Percentiles rank a stretch among this genome's conserved stretches.
Evolutionary conservation across 164 flowering plant species (phyloP).

Genomic region (Stephania yunnanensis): DNA sequence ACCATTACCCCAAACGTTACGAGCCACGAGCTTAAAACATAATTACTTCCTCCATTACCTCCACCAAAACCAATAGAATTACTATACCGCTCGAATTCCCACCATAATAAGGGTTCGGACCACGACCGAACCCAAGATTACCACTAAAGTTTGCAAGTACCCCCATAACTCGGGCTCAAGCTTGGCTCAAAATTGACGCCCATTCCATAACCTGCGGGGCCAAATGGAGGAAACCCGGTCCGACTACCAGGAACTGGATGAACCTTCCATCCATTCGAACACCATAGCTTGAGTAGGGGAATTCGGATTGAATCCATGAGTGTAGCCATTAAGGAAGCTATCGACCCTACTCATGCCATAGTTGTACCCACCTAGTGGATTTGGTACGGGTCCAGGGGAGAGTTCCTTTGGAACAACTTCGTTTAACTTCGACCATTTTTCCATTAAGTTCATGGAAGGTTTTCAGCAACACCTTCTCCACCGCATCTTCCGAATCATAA

Average conservation of each 20-base stretch:
- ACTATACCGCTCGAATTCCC: constrained; percentile 40
- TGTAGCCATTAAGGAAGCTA: constrained; percentile 51
- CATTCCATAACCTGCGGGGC: constrained; percentile 44
- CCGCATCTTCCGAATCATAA: constrained; percentile 83
- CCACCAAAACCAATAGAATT: constrained; percentile 41
- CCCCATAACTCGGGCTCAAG: constrained; percentile 44
- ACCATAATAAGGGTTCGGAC: constrained; percentile 38
- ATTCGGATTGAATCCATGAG: constrained; percentile 53
- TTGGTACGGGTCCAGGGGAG: constrained; percentile 67
- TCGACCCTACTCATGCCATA: constrained; percentile 49
- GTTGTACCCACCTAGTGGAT: constrained; percentile 43
- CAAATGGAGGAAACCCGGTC: constrained; percentile 51
- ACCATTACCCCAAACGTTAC: constrained; percentile 65
- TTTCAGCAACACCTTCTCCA: constrained; percentile 62
- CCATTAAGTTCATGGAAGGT: constrained; percentile 85
- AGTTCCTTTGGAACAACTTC: constrained; percentile 83
- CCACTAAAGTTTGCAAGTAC: constrained; percentile 28
- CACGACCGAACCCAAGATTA: constrained; percentile 47
- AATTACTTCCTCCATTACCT: constrained; percentile 38
- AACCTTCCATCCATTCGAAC: constrained; percentile 63
- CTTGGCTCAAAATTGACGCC: constrained; percentile 57
- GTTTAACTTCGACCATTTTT: constrained; percentile 88
- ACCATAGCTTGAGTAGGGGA: constrained; percentile 52
- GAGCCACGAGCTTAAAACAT: constrained; percentile 33
- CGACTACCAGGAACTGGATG: constrained; percentile 53